A percentile compares a stretch with the other conserved stretches of the same genome.
phyloP scores from a whole-genome alignment of 2,329 filamentous ascomycete species.

The Colletotrichum sansevieriae region DNA sequence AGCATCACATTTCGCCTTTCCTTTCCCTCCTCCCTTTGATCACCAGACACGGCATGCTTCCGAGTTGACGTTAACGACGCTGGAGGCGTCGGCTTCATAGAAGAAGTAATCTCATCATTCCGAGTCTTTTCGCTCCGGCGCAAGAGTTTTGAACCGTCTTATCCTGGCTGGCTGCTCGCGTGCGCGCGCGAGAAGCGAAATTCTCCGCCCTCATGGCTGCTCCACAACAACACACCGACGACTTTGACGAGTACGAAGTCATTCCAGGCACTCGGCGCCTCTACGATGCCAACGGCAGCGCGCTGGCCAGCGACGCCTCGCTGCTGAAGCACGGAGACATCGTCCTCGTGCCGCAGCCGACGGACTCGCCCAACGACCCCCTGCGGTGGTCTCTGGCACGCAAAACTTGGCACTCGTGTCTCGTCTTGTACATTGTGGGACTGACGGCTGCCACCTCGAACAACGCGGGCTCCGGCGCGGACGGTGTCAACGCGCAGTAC shows the following conservation, averaged over 20 bases:
- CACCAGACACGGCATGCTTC: conserved; percentile 31
- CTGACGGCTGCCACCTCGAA: conserved; percentile 69
- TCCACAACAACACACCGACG: conserved; percentile 18
- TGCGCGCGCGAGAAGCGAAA: conserved; percentile 1
- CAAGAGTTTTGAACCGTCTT: background rate
- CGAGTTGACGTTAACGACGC: conserved; percentile 33
- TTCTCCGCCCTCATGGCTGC: conserved; percentile 31
- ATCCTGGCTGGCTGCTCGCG: background rate
- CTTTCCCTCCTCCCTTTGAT: background rate
- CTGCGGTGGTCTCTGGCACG: conserved; percentile 61
- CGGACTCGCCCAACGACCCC: conserved; percentile 64
- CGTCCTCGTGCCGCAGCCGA: conserved; percentile 66
- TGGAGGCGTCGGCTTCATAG: conserved; percentile 39
- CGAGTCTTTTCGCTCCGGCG: background rate
- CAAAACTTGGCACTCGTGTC: conserved; percentile 63
- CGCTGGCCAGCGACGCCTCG: conserved; percentile 29
- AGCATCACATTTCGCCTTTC: background rate
- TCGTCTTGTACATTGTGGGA: conserved; percentile 66
- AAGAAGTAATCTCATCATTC: conserved; percentile 19
- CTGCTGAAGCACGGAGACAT: conserved; percentile 55
- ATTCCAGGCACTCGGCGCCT: conserved; percentile 40
- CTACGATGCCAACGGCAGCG: conserved; percentile 31
- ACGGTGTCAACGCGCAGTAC: conserved; percentile 63
- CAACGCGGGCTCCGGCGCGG: conserved; percentile 64
- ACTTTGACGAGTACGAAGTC: conserved; percentile 17